Evolutionary conservation across 257 asterid genomes (phyloP), one percentile per base, ranked within the genome.

Genomic region (Ilex asprella): DNA sequence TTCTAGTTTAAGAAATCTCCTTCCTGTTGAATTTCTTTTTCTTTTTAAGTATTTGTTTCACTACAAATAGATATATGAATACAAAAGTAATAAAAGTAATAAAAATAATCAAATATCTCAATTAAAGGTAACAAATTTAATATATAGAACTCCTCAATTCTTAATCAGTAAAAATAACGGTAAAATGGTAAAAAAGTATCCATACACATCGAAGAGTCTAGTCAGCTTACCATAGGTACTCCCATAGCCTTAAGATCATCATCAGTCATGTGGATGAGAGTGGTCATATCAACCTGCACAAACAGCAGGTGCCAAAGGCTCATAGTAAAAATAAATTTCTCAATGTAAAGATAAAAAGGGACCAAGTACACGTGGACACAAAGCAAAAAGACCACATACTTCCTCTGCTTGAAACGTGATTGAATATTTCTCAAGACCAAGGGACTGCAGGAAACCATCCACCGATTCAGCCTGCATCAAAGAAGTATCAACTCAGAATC

Each of bases 361-460:
- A 61, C 64, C 65, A 32, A 0, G 2, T 35, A 35, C 41, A 35
- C 8, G 8, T 35, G 41, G 7, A 35, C 41, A 54, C 62, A 73
- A 56, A 56, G 62, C 12, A 49, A 32, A 15, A 60, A 58, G 66
- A 39, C 2, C 39, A 35, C 91, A 43, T 84, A 93, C 99, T 76
- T 93, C 99, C 77, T 93, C 99, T 58, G 96, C 99, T 82, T 87
- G 99, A 84, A 93, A 82, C 56, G 97, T 85, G 65, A 93, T 89
- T 0, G 82, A 83, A 62, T 93, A 93, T 74, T 93, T 93, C 52
- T 84, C 89, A 52, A 93, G 97, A 76, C 88, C 97, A 68, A 93
- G 71, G 52, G 97, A 81, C 73, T 78, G 79, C 74, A 93, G 77
- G 79, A 93, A 89, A 68, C 69, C 75, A 66, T 89, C 97, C 64